These are phyloP conservation scores for Suillus spraguei DNA, from an alignment of 768 basidiomycete genomes.

Conservation along the genomic window DNA sequence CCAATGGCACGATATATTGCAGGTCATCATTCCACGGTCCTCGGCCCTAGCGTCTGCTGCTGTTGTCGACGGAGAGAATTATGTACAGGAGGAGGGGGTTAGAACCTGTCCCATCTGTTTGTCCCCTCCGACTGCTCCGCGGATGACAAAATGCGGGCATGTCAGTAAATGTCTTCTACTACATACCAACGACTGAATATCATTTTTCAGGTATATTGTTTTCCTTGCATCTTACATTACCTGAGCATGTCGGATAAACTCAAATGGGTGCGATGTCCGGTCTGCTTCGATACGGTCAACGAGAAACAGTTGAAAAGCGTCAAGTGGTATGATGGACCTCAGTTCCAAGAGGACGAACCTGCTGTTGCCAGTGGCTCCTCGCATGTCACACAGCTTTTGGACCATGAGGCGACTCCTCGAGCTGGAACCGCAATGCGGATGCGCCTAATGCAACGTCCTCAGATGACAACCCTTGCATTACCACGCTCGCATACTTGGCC, in stretches of 20 bases:
- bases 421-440: constrained; percentile 70
- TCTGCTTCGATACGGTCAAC: constrained; percentile 93
- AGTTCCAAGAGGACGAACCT: constrained; percentile 32
- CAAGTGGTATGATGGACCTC: constrained; percentile 77
- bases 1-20: constrained; percentile 95
- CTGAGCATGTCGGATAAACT: constrained; percentile 77
- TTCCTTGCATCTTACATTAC: constrained; percentile 92
- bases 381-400: constrained; percentile 41
- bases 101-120: constrained; percentile 94
- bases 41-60: constrained; percentile 72
- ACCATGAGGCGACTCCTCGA: constrained; percentile 43
- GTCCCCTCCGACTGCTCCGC: constrained; percentile 83
- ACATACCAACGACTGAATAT: constrained; percentile 19
- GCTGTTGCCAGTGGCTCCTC: constrained; percentile 42
- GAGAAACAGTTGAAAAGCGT: constrained; percentile 91
- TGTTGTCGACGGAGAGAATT: constrained; percentile 42
- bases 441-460: constrained; percentile 91
- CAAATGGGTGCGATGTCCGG: constrained; percentile 93
- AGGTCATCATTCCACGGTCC: constrained; percentile 88
- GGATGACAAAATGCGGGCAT: constrained; percentile 98
- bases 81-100: constrained; percentile 56
- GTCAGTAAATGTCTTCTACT: constrained; percentile 50
- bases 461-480: constrained; percentile 92
- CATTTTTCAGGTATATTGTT: constrained; percentile 79
- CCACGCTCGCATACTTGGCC: constrained; percentile 94